phyloP scores from a whole-genome alignment of 2,329 filamentous ascomycete species.

The Dactylellina cionopaga region DNA sequence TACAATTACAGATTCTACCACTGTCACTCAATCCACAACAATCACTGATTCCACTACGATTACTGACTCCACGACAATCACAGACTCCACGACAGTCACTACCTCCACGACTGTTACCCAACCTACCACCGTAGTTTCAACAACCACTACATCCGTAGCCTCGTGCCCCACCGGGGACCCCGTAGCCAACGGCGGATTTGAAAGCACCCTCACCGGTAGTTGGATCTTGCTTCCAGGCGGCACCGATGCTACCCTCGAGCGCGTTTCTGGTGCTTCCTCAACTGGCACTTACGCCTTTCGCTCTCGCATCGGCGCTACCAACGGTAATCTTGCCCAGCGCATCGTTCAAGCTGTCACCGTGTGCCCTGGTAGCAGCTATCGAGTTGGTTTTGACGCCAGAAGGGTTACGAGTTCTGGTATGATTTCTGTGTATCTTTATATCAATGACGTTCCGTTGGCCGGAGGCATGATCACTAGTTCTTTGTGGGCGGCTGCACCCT shows the following conservation, averaged over 20 bases:
- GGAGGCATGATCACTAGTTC: background rate
- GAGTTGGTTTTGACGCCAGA: background rate
- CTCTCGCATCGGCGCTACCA: background rate
- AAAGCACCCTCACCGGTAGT: background rate
- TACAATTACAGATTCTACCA: background rate
- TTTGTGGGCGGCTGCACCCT: background rate
- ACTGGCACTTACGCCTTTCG: background rate
- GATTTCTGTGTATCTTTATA: slow-evolving; percentile 3
- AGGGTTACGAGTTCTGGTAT: background rate
- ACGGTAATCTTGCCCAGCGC: slow-evolving; percentile 1
- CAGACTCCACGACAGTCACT: background rate
- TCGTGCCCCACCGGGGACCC: slow-evolving; percentile 17
- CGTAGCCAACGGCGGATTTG: slow-evolving; percentile 13
- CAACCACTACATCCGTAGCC: background rate
- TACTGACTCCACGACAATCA: background rate
- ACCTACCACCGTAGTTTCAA: background rate
- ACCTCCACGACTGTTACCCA: background rate
- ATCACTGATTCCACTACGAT: background rate
- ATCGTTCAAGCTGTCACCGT: slow-evolving; percentile 17
- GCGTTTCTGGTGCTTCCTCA: background rate
- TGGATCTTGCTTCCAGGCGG: background rate
- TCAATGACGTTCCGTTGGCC: background rate
- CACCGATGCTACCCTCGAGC: slow-evolving; percentile 5
- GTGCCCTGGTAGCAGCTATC: slow-evolving; percentile 16
- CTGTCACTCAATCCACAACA: background rate